Base-by-base conservation (phyloP, 2,329 filamentous ascomycete genomes). In the Nannizzia gypsea region DNA sequence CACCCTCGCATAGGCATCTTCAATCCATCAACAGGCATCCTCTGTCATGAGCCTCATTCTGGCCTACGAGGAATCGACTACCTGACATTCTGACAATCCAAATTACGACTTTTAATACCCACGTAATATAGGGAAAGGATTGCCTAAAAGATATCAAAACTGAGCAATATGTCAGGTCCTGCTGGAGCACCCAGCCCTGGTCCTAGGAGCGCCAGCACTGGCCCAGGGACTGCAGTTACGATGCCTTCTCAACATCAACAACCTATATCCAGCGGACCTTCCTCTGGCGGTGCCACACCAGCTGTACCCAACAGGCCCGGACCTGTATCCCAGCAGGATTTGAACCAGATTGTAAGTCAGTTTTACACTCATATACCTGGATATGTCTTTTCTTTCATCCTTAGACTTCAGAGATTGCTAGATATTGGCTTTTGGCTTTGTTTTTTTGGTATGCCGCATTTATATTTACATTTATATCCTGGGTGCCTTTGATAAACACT, bases 341-440 rank as follows among this genome's bases (percentile, higher is more conserved):
- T 96, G 1, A 97, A 97, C 68, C 90, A 96, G 67, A 97, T 97
- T 74, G 92, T 96, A 81, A 82, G 91, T 79, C 20, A n/a, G 54
- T n/a, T 17, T 42, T 42, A 42, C n/a, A 3, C 38, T 42, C n/a
- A 42, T 42, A 17, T 42, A 42, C 6, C 15, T 42, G n/a, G 15
- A 20, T 42, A 17, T 20, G 31, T 0, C 13, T 36, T 36, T 13
- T 13, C 9, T 11, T 36, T 13, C n/a, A n/a, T 13, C 31, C 4
- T 11, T 36, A 36, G 9, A 36, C 31, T 3, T 8, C 31, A 36
- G 31, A 13, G 31, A 3, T 13, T 36, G 31, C 31, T 36, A 11
- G 9, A 36, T 11, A 1, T 36, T 8, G 31, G 31, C 1, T 36
- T 36, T 36, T 36, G 31, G 9, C 38, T 5, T 42, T 42, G 31